Evolutionary conservation across 2,329 filamentous ascomycete species (phyloP), one percentile per base, ranked within the genome.

Genomic region (Sporothrix dimorphospora): DNA sequence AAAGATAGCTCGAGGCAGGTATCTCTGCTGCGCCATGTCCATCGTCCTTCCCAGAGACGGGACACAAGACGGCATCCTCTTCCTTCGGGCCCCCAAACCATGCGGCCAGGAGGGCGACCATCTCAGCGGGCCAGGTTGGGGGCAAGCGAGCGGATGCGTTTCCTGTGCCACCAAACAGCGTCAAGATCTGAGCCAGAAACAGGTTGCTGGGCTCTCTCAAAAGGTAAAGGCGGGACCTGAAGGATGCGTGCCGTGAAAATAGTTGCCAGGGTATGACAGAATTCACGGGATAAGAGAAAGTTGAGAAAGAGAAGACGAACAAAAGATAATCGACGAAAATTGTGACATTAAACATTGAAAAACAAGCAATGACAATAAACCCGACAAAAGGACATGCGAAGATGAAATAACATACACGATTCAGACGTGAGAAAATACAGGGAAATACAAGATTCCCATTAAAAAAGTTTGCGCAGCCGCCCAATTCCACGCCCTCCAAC

Each of bases 161-260:
- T 34, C 45, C 63, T 67, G 45, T 67, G 45, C 63, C 63, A 38
- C 63, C 12, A 67, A 51, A 38, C 42, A 34, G 45, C 63, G 45
- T 24, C 16, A 38, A 19, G 40, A 51, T 51, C 40, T 24, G 27
- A 38, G 24, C 16, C 9, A 16, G 16, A 67, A 67, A 67, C 45
- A 34, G 63, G 63, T 34, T 67, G 19, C 45, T 49, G 63, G 45
- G 63, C 2, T 47, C 11, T 42, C 4, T 2, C n/a, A 40, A 30
- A 47, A 5, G 12, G n/a, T n/a, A n/a, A n/a, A 27, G 5, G 21
- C 57, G 57, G 57, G 57, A 24, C 12, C 16, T 42, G 19, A 38
- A 63, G 38, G 57, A 42, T 42, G 34, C 38, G 57, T 63, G 57
- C 57, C 34, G 57, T 63, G 61, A 47, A 12, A 47, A 65, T 5